Base-by-base conservation (phyloP, 495 filamentous ascomycete species). In the Talaromyces stipitatus region DNA sequence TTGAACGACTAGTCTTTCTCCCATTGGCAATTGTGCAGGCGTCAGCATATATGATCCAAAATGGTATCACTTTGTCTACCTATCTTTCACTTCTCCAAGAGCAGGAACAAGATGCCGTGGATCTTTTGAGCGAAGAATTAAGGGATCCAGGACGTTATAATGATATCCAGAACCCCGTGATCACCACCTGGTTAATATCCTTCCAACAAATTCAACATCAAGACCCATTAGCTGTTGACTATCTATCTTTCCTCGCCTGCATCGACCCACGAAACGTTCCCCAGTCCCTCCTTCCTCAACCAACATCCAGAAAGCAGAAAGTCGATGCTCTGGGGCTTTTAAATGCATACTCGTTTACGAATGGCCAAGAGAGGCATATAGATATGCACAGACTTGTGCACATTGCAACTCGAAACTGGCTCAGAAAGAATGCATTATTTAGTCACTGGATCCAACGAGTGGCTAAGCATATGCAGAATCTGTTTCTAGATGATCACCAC, bases 151-250 rank as follows among this genome's bases (percentile, higher is more conserved):
- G 60, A 24, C 60, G 72, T 27, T 73, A 78, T 56, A 3, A 2
- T 3, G 64, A 61, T 4, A 64, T 61, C 20, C 67, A 72, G 52
- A 78, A 78, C 60, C 65, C 76, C 2, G 67, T 80, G 8, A 73
- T 73, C 20, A 65, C 61, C 4, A 81, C 77, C 3, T 80, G 72
- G 75, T 61, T 72, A 1, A 67, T 79, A 16, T 75, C 75, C n/a
- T n/a, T n/a, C n/a, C n/a, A n/a, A n/a, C n/a, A n/a, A n/a, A n/a
- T n/a, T n/a, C n/a, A n/a, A n/a, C 47, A 62, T 23, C 47, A 45
- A 12, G 58, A 75, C 47, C 22, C 36, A 0, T 16, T 57, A 8
- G 73, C 74, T 7, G 69, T 69, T 6, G 57, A 71, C 1, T 61
- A 68, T 30, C 54, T 78, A 16, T 57, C 57, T 9, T 74, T 74